Conservation (phyloP, 306 rosid genomes). For the Rosa chinensis region DNA sequence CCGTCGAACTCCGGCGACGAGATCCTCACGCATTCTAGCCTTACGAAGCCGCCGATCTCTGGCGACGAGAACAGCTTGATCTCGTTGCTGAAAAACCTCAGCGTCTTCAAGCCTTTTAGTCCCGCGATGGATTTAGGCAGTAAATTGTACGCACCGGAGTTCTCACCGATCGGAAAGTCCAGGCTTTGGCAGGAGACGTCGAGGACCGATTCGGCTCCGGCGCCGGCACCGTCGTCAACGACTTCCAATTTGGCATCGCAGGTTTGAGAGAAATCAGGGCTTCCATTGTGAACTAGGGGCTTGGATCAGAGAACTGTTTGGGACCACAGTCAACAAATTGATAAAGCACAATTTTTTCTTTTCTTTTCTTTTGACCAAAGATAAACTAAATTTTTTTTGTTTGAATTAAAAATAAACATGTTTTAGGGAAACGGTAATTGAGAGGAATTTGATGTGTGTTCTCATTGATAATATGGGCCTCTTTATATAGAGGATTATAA, state of each 20-base stretch:
- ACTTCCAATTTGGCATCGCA: conserved; percentile 20
- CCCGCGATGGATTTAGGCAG: conserved; percentile 69
- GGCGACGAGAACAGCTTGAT: conserved; percentile 60
- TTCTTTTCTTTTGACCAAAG: too few species aligned
- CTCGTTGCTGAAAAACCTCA: conserved; percentile 91
- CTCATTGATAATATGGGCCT: too few species aligned
- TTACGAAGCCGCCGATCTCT: conserved; percentile 55
- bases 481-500: too few species aligned
- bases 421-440: too few species aligned
- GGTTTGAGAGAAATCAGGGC: neutral
- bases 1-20: conserved; percentile 84
- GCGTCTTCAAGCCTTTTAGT: conserved; percentile 51
- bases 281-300: too few species aligned
- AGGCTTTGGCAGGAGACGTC: conserved; percentile 67
- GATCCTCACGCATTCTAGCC: conserved; percentile 68
- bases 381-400: too few species aligned
- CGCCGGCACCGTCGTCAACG: conserved; percentile 11
- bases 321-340: too few species aligned
- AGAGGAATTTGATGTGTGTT: too few species aligned
- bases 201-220: conserved; percentile 45
- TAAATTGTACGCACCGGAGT: conserved; percentile 54
- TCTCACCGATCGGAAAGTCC: conserved; percentile 52
- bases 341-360: too few species aligned
- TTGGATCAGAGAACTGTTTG: too few species aligned
- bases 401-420: too few species aligned